phyloP scores from a whole-genome alignment of 768 basidiomycete genomes.

The Piloderma croceum region DNA sequence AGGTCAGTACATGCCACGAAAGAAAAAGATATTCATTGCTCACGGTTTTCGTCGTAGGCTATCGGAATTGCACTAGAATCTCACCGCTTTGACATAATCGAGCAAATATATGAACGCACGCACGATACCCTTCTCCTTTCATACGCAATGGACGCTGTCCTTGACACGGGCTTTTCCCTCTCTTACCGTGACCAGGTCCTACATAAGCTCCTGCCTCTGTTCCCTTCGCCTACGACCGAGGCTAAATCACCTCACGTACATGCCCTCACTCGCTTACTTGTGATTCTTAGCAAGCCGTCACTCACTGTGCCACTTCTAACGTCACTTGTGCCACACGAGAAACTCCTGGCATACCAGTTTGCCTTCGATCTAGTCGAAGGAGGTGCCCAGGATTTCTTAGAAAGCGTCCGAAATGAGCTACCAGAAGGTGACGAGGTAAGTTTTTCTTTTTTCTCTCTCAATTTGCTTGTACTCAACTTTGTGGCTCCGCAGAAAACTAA shows the following conservation, averaged over 20 bases:
- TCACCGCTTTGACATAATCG: slow-evolving; percentile 80
- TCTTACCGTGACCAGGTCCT: slow-evolving; percentile 80
- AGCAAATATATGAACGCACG: slow-evolving; percentile 66
- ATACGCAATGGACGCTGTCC: slow-evolving; percentile 89
- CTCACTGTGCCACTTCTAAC: slow-evolving; percentile 70
- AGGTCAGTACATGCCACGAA: slow-evolving; percentile 60
- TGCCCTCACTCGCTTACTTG: slow-evolving; percentile 81
- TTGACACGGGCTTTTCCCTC: slow-evolving; percentile 85
- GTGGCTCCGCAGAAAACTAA: slow-evolving; percentile 43
- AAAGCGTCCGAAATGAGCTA: slow-evolving; percentile 61
- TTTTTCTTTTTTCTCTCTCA: slow-evolving; percentile 2
- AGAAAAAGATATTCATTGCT: no score
- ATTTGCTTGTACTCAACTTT: not conserved
- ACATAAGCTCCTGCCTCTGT: slow-evolving; percentile 76
- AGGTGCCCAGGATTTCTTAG: slow-evolving; percentile 88
- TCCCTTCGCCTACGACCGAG: slow-evolving; percentile 68
- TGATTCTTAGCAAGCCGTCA: slow-evolving; percentile 79
- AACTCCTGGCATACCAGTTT: slow-evolving; percentile 85
- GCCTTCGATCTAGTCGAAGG: slow-evolving; percentile 95
- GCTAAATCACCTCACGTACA: slow-evolving; percentile 73
- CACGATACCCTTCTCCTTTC: slow-evolving; percentile 75
- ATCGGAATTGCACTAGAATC: slow-evolving; percentile 95
- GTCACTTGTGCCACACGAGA: slow-evolving; percentile 65
- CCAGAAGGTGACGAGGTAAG: slow-evolving; percentile 64
- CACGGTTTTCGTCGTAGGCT: slow-evolving; percentile 46